phyloP scores from a whole-genome alignment of 1,284 basidiomycete genomes.

The Sphagnurus paluster region DNA sequence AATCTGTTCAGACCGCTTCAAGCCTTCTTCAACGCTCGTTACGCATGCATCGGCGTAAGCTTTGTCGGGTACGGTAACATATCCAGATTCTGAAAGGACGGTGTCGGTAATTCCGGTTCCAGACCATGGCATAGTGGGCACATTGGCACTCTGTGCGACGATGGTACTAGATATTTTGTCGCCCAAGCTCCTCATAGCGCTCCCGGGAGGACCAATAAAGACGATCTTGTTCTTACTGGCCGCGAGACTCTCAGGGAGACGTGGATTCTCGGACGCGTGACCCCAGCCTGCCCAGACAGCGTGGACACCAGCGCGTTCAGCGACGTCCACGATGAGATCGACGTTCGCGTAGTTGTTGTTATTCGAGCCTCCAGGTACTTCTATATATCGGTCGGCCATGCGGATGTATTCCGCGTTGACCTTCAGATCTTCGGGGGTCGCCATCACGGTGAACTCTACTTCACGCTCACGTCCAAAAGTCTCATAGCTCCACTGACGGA shows the following conservation, averaged over 20 bases:
- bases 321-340: conserved; percentile 98
- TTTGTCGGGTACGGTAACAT: conserved; percentile 91
- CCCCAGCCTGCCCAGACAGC: conserved; percentile 99
- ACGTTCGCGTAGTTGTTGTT: conserved; percentile 99
- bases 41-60: conserved; percentile 93
- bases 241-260: conserved; percentile 92
- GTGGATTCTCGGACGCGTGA: conserved; percentile 98
- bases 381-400: conserved; percentile 99
- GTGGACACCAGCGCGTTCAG: conserved; percentile 96
- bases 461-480: conserved; percentile 96
- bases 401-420: conserved; percentile 99
- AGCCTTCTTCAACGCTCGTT: conserved; percentile 85
- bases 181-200: conserved; percentile 97
- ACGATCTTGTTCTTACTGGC: conserved; percentile 95
- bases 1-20: conserved; percentile 83
- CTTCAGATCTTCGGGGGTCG: conserved; percentile 97
- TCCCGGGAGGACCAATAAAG: conserved; percentile 99
- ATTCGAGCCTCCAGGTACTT: conserved; percentile 97
- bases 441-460: conserved; percentile 99
- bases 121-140: conserved; percentile 99
- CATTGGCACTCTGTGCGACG: conserved; percentile 94
- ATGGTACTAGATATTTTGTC: conserved; percentile 99
- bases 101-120: conserved; percentile 95
- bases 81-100: conserved; percentile 82
- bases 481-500: conserved; percentile 99